A percentile compares a stretch with the other conserved stretches of the same genome.
Conservation (phyloP, 2,329 filamentous ascomycete genomes). For the Monilinia vaccinii-corymbosi region DNA sequence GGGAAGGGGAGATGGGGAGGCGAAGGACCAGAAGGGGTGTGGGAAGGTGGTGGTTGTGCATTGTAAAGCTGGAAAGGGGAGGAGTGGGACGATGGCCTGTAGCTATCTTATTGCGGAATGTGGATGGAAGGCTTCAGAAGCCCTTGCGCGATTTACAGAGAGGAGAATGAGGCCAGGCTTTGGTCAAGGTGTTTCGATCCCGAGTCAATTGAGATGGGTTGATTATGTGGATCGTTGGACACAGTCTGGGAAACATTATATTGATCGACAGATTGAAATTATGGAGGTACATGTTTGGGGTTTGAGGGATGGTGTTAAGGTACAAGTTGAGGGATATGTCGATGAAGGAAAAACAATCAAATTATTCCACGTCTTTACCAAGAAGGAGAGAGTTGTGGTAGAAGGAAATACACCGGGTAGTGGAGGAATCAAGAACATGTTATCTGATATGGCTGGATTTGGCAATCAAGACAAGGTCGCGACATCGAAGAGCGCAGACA, state of each 20-base stretch:
- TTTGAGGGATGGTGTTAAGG: slow-evolving; percentile 75
- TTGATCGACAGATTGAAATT: slow-evolving; percentile 76
- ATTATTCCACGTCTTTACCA: slow-evolving; percentile 70
- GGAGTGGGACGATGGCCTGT: slow-evolving; percentile 80
- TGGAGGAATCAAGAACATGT: slow-evolving; percentile 40
- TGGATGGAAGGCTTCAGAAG: slow-evolving; percentile 56
- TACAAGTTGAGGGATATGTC: slow-evolving; percentile 74
- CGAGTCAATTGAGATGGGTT: slow-evolving; percentile 82
- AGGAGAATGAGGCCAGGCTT: slow-evolving; percentile 84
- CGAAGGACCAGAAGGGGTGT: slow-evolving; percentile 24
- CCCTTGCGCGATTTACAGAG: slow-evolving; percentile 63
- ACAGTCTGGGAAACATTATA: slow-evolving; percentile 63
- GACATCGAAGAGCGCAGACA: slow-evolving; percentile 12
- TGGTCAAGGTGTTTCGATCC: slow-evolving; percentile 83
- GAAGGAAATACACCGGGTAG: slow-evolving; percentile 45
- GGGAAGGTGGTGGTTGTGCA: slow-evolving; percentile 78
- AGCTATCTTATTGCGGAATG: slow-evolving; percentile 87
- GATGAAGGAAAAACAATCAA: slow-evolving; percentile 87
- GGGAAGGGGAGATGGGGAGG: slow-evolving; percentile 32
- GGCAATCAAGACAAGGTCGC: slow-evolving; percentile 21
- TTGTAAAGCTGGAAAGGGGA: slow-evolving; percentile 93
- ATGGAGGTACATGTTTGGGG: slow-evolving; percentile 88
- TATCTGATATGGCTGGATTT: slow-evolving; percentile 43
- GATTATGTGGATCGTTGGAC: slow-evolving; percentile 85
- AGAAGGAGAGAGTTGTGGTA: slow-evolving; percentile 61